phyloP scores from a whole-genome alignment of 495 filamentous ascomycete genomes.

The Penicillium nucicola region DNA sequence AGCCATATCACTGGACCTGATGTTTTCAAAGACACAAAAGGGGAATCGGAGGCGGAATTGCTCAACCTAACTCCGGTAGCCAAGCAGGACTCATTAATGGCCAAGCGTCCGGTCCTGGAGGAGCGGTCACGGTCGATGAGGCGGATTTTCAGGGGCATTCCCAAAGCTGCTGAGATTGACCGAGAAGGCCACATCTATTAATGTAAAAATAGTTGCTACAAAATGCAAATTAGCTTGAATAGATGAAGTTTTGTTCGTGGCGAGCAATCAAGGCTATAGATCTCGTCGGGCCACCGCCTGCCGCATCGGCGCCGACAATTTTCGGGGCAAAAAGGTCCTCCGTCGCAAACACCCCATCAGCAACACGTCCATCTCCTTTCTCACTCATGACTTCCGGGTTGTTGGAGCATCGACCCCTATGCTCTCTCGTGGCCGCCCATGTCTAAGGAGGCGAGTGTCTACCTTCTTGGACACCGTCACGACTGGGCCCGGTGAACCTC shows the following conservation, averaged over 20 bases:
- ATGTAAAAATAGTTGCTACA: constrained; percentile 2
- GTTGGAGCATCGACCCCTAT: constrained; percentile 24
- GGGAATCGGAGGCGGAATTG: constrained; percentile 17
- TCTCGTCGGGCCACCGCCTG: constrained; percentile 27
- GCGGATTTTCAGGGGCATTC: constrained; percentile 47
- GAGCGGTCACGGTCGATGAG: constrained; percentile 29
- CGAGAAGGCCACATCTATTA: constrained; percentile 44
- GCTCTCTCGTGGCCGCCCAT: constrained; percentile 40
- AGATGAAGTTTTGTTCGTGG: too few relatives aligned
- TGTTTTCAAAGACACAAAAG: constrained; percentile 25
- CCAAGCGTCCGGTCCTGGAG: constrained; percentile 23
- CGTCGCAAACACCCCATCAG: constrained; percentile 5
- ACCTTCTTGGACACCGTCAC: constrained; percentile 36
- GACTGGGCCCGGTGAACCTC: constrained; percentile 37
- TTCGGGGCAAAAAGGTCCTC: constrained; percentile 22
- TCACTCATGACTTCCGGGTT: constrained; percentile 17
- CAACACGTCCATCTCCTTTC: constrained; percentile 1
- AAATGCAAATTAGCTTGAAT: neutral
- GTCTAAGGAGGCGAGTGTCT: constrained; percentile 40
- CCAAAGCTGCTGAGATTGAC: constrained; percentile 41
- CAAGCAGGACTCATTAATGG: constrained; percentile 26
- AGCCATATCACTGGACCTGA: constrained; percentile 36
- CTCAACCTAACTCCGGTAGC: constrained; percentile 31
- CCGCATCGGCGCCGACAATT: constrained; percentile 21
- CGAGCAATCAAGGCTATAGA: too few relatives aligned